Base-by-base conservation (phyloP, 495 filamentous ascomycete genomes). In the Penicillium atrosanguineum region DNA sequence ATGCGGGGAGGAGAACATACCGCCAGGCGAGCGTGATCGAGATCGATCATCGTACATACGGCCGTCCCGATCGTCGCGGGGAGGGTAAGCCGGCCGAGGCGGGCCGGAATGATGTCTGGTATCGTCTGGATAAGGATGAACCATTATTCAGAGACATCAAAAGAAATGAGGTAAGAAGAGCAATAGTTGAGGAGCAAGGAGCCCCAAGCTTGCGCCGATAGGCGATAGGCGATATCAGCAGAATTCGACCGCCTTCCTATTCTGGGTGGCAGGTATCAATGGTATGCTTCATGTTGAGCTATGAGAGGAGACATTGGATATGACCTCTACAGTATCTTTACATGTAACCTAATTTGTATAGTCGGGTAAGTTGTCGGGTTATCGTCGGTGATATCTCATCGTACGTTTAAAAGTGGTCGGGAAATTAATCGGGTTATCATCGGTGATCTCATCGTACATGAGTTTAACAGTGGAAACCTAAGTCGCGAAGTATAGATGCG, bases 11-110 rank as follows among this genome's bases (percentile, higher is more conserved):
- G 67, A 64, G 54, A 52, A 69, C 66, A 62, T 73, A 76, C 72
- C 72, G 60, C 69, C 68, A 71, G 69, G 72, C 56, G 75, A 77
- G 50, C 66, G 69, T 46, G 75, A 76, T 57, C 72, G 70, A 7
- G 72, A 68, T 38, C 59, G 69, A 56, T 81, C 79, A 53, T 79
- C 76, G 55, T 82, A 79, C 71, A 79, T 77, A 41, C 71, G 66
- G 46, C 67, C 74, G 34, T 79, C 71, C 25, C 72, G 64, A 36
- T 77, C 69, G 48, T 70, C 63, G 20, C 65, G 65, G 46, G 64
- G 65, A 28, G 62, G 65, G 25, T 65, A 68, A 0, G 67, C 62
- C 53, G 70, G 47, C 20, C 65, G 38, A 8, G 55, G 18, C 2
- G 61, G 56, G n/a, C 63, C 64, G n/a, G 64, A 31, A 28, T 59